Evolutionary conservation across 129 eudicot genomes (phyloP).

Genomic region (Helianthus tuberosus): DNA sequence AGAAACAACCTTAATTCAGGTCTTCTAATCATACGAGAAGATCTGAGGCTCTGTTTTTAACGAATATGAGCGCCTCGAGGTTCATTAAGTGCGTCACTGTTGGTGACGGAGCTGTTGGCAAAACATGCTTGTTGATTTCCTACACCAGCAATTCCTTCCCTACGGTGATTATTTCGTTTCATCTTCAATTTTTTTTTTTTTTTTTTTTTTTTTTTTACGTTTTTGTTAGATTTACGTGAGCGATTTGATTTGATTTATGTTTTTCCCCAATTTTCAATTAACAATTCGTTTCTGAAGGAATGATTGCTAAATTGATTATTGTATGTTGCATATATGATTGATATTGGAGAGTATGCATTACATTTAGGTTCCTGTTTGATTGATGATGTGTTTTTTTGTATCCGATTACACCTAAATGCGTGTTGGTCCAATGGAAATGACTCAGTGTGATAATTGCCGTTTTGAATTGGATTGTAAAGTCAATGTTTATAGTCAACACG

Average conservation of each 20-base stretch:
- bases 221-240: too few relatives aligned
- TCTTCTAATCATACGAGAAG: slow-evolving; percentile 49
- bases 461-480: too few relatives aligned
- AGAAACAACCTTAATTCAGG: slow-evolving; percentile 39
- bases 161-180: slow-evolving; percentile 46
- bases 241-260: too few relatives aligned
- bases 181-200: too few relatives aligned
- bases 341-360: background rate
- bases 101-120: slow-evolving; percentile 99
- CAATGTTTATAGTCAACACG: too few relatives aligned
- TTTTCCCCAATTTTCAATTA: too few relatives aligned
- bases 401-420: background rate
- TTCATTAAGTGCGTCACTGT: slow-evolving; percentile 96
- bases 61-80: slow-evolving; percentile 89
- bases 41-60: slow-evolving; percentile 39
- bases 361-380: background rate
- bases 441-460: too few relatives aligned
- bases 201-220: too few relatives aligned
- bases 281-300: background rate
- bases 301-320: background rate
- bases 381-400: background rate
- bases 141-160: slow-evolving; percentile 99
- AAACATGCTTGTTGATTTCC: slow-evolving; percentile 93
- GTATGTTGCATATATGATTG: background rate
- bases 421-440: background rate